These are phyloP conservation scores for Xanthoconium separans DNA, from an alignment of 1,284 basidiomycete genomes.

Conservation along the genomic window DNA sequence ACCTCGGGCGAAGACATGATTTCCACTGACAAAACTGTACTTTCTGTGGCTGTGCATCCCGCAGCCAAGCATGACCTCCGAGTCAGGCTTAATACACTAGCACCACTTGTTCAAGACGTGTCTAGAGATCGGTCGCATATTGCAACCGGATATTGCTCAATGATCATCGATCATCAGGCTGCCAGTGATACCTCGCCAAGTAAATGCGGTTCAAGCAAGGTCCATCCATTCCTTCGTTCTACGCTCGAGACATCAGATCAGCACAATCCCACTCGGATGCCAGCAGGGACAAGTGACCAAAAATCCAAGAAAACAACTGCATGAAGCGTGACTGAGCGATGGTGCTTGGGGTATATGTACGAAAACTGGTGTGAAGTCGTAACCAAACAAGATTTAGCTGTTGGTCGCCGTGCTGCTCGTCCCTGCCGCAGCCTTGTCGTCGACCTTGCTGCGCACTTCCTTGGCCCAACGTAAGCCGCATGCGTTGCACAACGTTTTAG, in stretches of 20 bases:
- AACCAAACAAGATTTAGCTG: conserved; percentile 12
- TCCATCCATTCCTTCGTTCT: conserved; percentile 9
- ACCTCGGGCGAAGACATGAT: conserved; percentile 76
- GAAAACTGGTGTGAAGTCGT: background rate
- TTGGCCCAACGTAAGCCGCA: conserved; percentile 86
- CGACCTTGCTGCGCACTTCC: conserved; percentile 46
- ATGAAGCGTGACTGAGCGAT: conserved; percentile 8
- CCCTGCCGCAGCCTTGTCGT: conserved; percentile 29
- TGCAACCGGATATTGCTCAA: conserved; percentile 7
- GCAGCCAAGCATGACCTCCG: too few species aligned
- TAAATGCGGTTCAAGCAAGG: conserved; percentile 9
- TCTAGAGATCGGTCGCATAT: too few species aligned
- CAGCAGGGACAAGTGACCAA: conserved; percentile 11
- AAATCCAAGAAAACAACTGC: conserved; percentile 18
- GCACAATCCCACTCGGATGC: conserved; percentile 5
- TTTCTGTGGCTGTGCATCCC: conserved; percentile 16
- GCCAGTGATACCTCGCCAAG: conserved; percentile 5
- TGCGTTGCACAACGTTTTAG: conserved; percentile 87
- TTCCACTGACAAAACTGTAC: background rate
- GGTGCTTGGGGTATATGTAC: conserved; percentile 7
- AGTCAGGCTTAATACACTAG: too few species aligned
- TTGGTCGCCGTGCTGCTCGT: conserved; percentile 17
- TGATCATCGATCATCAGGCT: background rate
- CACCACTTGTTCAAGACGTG: too few species aligned
- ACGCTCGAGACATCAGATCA: conserved; percentile 8